These are phyloP conservation scores for Boletus pseudopeckii DNA, from an alignment of 768 basidiomycete genomes.

Conservation along the genomic window DNA sequence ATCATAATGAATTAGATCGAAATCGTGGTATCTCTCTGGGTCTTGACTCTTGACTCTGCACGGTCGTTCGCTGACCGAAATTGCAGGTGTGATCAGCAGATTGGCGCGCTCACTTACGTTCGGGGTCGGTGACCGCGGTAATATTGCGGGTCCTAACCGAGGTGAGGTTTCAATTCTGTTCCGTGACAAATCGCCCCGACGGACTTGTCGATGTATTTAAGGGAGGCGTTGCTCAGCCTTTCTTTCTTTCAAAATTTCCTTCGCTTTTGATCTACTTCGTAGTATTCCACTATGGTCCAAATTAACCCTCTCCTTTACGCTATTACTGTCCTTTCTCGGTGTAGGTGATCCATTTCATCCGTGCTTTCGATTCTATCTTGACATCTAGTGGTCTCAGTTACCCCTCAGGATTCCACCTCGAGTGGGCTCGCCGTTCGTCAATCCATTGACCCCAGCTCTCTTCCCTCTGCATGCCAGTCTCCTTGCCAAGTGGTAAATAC, in stretches of 20 bases:
- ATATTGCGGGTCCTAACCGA: background rate
- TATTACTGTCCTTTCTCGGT: constrained; percentile 7
- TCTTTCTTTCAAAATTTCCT: background rate
- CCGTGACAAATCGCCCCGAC: background rate
- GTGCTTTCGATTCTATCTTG: background rate
- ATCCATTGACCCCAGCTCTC: background rate
- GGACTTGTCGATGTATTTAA: constrained; percentile 7
- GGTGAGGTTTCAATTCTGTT: background rate
- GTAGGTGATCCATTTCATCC: constrained; percentile 5
- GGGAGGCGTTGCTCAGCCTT: background rate
- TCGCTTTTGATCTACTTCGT: background rate
- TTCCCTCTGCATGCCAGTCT: constrained; percentile 21
- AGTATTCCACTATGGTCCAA: constrained; percentile 19
- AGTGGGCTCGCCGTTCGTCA: constrained; percentile 23
- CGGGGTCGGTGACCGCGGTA: no score
- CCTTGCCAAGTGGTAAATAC: constrained; percentile 19
- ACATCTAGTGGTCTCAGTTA: background rate
- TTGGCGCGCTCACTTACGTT: background rate
- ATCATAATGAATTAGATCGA: background rate
- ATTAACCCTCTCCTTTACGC: constrained; percentile 15
- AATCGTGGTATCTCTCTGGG: background rate
- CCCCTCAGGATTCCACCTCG: background rate
- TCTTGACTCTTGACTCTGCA: background rate
- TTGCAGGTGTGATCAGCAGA: background rate
- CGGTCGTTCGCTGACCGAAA: background rate